Evolutionary conservation across 2,329 filamentous ascomycete genomes (phyloP).

Genomic region (Aspergillus floridensis): DNA sequence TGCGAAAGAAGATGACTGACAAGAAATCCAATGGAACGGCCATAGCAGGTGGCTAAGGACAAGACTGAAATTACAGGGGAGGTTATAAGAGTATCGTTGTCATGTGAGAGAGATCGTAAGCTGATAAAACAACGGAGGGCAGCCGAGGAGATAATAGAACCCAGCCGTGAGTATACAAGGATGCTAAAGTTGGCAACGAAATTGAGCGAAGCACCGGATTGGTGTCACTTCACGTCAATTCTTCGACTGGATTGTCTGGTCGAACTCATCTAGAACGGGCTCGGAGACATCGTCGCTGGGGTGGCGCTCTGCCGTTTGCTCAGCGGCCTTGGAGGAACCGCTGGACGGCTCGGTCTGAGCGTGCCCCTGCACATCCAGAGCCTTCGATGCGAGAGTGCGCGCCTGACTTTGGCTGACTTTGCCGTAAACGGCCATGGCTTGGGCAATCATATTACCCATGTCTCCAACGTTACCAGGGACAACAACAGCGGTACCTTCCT

Average conservation of each 20-base stretch:
- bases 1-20: neutral
- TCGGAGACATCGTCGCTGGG: slow-evolving; percentile 44
- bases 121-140: neutral
- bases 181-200: neutral
- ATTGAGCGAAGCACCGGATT: neutral
- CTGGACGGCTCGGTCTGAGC: slow-evolving; percentile 11
- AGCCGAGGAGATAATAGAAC: slow-evolving; percentile 3
- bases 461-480: slow-evolving; percentile 97
- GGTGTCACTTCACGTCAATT: slow-evolving; percentile 18
- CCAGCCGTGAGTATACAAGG: slow-evolving; percentile 2
- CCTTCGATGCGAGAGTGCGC: slow-evolving; percentile 54
- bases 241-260: slow-evolving; percentile 39
- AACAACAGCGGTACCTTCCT: slow-evolving; percentile 92
- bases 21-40: neutral
- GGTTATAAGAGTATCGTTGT: neutral
- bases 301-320: slow-evolving; percentile 25
- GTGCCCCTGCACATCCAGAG: slow-evolving; percentile 28
- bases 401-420: slow-evolving; percentile 83
- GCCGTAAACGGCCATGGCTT: slow-evolving; percentile 90
- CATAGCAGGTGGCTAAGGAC: neutral
- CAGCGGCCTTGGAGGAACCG: slow-evolving; percentile 16
- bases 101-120: slow-evolving; percentile 9
- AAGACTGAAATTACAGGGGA: slow-evolving; percentile 2
- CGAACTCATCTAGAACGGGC: slow-evolving; percentile 51
- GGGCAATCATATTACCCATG: slow-evolving; percentile 94